Evolutionary conservation across 2,329 filamentous ascomycete genomes (phyloP).

Genomic region (Fusarium guadeloupense): DNA sequence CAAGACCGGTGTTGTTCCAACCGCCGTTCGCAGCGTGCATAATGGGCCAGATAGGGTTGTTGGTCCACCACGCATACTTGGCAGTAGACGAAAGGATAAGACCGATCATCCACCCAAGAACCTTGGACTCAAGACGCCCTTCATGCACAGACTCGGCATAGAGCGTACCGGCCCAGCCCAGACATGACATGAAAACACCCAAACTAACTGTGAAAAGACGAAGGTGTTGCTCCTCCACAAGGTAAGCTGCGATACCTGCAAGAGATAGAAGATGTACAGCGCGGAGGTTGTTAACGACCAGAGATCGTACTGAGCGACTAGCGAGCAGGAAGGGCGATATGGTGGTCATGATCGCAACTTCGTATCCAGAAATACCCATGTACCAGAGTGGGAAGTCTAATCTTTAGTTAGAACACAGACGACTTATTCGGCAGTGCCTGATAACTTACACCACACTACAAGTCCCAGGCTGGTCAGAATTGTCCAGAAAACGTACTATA

Average conservation of each 20-base stretch:
- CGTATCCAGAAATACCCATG: slow-evolving; percentile 98
- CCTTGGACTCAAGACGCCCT: slow-evolving; percentile 79
- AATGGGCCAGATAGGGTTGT: slow-evolving; percentile 96
- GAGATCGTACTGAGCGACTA: slow-evolving; percentile 72
- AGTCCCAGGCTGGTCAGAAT: slow-evolving; percentile 89
- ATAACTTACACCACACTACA: slow-evolving; percentile 86
- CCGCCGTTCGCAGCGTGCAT: slow-evolving; percentile 91
- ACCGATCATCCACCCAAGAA: slow-evolving; percentile 82
- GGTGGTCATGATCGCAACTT: slow-evolving; percentile 86
- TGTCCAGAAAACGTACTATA: slow-evolving; percentile 92
- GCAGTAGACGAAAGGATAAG: slow-evolving; percentile 85
- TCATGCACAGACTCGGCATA: slow-evolving; percentile 80
- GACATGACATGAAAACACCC: slow-evolving; percentile 79
- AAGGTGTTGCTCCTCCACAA: slow-evolving; percentile 74
- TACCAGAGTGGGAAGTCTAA: slow-evolving; percentile 95
- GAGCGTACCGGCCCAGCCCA: slow-evolving; percentile 86
- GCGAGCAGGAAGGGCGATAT: slow-evolving; percentile 82
- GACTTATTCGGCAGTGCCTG: not conserved
- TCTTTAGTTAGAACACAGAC: slow-evolving; percentile 24
- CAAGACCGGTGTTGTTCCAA: slow-evolving; percentile 85
- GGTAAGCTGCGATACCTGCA: slow-evolving; percentile 80
- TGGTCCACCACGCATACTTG: slow-evolving; percentile 93
- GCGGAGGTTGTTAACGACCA: slow-evolving; percentile 75
- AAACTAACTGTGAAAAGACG: slow-evolving; percentile 86
- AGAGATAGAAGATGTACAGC: slow-evolving; percentile 80